phyloP scores from a whole-genome alignment of 805 yeast species.

The Ogataea methylovora region DNA sequence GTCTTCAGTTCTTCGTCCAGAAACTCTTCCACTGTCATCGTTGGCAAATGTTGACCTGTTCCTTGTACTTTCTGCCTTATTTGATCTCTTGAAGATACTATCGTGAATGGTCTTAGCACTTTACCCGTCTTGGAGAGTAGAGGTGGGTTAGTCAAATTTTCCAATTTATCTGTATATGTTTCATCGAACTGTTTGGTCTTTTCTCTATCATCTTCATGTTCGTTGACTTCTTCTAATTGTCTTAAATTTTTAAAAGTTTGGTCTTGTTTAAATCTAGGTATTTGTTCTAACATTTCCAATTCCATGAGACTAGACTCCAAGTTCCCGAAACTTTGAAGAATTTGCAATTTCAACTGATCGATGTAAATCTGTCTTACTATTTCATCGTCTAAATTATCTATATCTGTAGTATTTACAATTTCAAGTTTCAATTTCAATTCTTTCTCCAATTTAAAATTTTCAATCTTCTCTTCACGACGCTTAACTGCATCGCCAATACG shows the following conservation, averaged over 20 bases:
- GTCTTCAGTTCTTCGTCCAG: constrained; percentile 77
- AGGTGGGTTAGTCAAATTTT: constrained; percentile 41
- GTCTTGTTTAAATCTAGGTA: constrained; percentile 22
- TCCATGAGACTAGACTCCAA: constrained; percentile 62
- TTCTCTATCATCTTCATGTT: constrained; percentile 9
- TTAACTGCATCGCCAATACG: constrained; percentile 28
- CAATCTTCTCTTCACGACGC: constrained; percentile 67
- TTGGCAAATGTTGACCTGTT: constrained; percentile 87
- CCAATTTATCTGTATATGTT: constrained; percentile 61
- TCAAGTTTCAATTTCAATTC: constrained; percentile 38
- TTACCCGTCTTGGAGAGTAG: constrained; percentile 62
- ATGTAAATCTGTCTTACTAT: constrained; percentile 44
- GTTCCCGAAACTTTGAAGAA: constrained; percentile 45
- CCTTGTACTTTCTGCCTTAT: constrained; percentile 67
- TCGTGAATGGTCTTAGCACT: constrained; percentile 76
- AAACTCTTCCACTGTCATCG: constrained; percentile 91
- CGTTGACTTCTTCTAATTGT: constrained; percentile 5
- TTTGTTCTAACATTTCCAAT: constrained; percentile 46
- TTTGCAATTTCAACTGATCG: constrained; percentile 45
- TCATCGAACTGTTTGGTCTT: constrained; percentile 21
- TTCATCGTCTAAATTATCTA: constrained; percentile 54
- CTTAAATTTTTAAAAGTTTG: constrained; percentile 3
- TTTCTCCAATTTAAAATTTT: constrained; percentile 54
- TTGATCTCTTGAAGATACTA: constrained; percentile 52
- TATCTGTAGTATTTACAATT: constrained; percentile 28